Percentiles rank a stretch among this genome's conserved stretches.
Evolutionary conservation across 306 rosid species (phyloP).

Genomic region (Cucurbita pepo): DNA sequence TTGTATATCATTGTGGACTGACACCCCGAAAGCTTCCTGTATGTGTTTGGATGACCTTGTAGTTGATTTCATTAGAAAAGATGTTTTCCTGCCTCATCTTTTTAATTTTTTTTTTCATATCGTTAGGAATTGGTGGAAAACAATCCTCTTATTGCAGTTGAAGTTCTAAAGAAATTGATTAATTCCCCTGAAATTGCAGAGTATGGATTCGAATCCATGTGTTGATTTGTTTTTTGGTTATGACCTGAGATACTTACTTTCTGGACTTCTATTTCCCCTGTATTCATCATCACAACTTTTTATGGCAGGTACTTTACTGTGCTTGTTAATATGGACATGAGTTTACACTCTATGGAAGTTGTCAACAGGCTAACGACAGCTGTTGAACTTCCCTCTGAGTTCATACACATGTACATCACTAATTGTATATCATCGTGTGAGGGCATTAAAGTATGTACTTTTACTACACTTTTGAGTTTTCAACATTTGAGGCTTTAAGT

Average conservation of each 20-base stretch:
- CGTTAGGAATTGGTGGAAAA: slow-evolving; percentile 90
- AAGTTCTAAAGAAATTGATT: slow-evolving; percentile 82
- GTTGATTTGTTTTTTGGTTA: neutral
- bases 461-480: neutral
- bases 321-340: slow-evolving; percentile 97
- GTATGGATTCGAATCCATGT: slow-evolving; percentile 29
- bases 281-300: slow-evolving; percentile 15
- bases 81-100: neutral
- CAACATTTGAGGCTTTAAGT: neutral
- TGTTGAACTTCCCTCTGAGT: slow-evolving; percentile 85
- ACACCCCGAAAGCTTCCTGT: slow-evolving; percentile 94
- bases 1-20: slow-evolving; percentile 91
- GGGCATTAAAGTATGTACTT: slow-evolving; percentile 64
- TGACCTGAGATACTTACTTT: neutral
- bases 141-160: slow-evolving; percentile 91
- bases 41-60: slow-evolving; percentile 15
- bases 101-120: slow-evolving; percentile 7
- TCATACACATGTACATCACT: slow-evolving; percentile 88
- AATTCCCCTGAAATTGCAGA: slow-evolving; percentile 76
- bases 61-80: slow-evolving; percentile 2
- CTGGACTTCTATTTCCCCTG: neutral
- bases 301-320: slow-evolving; percentile 84
- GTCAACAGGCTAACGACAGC: slow-evolving; percentile 97
- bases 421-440: slow-evolving; percentile 97
- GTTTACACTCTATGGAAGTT: slow-evolving; percentile 99